phyloP scores from a whole-genome alignment of 2,329 filamentous ascomycete species.

The Lithohypha guttulata region DNA sequence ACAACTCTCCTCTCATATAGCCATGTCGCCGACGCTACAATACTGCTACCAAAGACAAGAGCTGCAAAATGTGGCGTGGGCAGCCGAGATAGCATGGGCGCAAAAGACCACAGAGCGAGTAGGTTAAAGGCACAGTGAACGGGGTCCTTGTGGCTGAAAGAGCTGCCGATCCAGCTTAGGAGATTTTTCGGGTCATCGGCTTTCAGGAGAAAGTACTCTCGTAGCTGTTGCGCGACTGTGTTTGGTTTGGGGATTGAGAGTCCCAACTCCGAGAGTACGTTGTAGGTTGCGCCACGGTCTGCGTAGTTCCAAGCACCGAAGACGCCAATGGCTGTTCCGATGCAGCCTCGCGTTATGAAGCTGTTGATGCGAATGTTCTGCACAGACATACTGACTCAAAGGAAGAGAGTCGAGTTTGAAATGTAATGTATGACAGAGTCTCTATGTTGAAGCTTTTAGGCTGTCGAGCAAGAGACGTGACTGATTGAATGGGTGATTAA shows the following conservation, averaged over 20 bases:
- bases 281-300: conserved; percentile 1
- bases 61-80: conserved; percentile 3
- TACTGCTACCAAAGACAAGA: background rate
- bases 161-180: background rate
- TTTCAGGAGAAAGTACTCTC: conserved; percentile 1
- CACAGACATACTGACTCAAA: too few species aligned
- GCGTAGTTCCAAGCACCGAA: conserved; percentile 9
- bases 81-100: conserved; percentile 1
- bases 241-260: background rate
- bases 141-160: conserved; percentile 1
- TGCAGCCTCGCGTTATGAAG: conserved; percentile 1
- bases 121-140: conserved; percentile 6
- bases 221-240: background rate
- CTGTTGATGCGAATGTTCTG: background rate
- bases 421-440: too few species aligned
- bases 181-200: background rate
- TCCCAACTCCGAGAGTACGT: background rate
- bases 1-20: background rate
- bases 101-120: conserved; percentile 4
- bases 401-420: too few species aligned
- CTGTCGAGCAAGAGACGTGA: too few species aligned
- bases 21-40: background rate
- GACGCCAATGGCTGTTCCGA: conserved; percentile 2
- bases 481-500: too few species aligned
- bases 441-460: too few species aligned